Percentiles rank a stretch among this genome's conserved stretches.
These are phyloP conservation scores for Aspergillus saccharolyticus DNA, from an alignment of 495 filamentous ascomycete species.

Conservation along the genomic window DNA sequence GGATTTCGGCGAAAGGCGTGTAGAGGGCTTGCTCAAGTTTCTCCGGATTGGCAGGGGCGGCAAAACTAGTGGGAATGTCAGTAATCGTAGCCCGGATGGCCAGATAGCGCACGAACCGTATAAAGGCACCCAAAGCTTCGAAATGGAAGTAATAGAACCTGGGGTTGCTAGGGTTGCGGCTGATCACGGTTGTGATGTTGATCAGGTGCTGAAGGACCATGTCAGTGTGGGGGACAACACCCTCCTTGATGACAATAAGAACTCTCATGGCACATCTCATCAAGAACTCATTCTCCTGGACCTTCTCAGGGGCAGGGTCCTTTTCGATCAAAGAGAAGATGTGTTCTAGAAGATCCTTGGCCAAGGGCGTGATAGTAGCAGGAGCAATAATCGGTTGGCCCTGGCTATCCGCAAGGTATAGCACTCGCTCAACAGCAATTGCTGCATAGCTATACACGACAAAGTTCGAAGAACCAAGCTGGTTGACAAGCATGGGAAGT, in stretches of 20 bases:
- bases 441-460: conserved; percentile 97
- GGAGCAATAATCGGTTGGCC: conserved; percentile 71
- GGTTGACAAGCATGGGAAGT: conserved; percentile 84
- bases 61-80: conserved; percentile 49
- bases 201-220: conserved; percentile 71
- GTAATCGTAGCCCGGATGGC: neutral
- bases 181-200: conserved; percentile 81
- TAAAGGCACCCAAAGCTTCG: conserved; percentile 91
- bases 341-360: conserved; percentile 82
- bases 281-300: conserved; percentile 97
- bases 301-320: conserved; percentile 75
- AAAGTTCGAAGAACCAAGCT: conserved; percentile 80
- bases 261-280: conserved; percentile 99
- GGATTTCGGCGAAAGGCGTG: conserved; percentile 66
- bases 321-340: conserved; percentile 87
- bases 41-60: conserved; percentile 59
- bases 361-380: conserved; percentile 65
- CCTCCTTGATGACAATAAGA: conserved; percentile 83
- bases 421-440: conserved; percentile 83
- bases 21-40: conserved; percentile 76
- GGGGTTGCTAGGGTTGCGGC: conserved; percentile 92
- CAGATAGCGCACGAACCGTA: conserved; percentile 49
- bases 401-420: conserved; percentile 70
- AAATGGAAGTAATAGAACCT: conserved; percentile 99
- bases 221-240: conserved; percentile 63